Evolutionary conservation across 495 filamentous ascomycete genomes (phyloP).

Genomic region (Aspergillus biplanus): DNA sequence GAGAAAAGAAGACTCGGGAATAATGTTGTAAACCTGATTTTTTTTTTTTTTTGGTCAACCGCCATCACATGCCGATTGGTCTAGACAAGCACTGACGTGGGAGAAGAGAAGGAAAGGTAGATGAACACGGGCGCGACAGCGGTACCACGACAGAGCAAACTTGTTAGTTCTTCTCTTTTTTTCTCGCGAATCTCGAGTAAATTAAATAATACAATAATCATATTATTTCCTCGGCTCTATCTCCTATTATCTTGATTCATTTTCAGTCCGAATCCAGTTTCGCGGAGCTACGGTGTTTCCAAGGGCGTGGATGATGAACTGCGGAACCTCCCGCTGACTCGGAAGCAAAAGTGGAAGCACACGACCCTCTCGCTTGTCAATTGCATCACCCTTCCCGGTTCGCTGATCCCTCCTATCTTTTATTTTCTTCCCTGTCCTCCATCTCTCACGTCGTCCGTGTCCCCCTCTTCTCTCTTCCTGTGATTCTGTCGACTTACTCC

Average conservation of each 20-base stretch:
- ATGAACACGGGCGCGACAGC: neutral
- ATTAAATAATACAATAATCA: neutral
- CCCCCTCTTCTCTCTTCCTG: slow-evolving; percentile 17
- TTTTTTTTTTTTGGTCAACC: neutral
- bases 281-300: neutral
- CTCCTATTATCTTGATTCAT: neutral
- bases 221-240: neutral
- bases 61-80: slow-evolving; percentile 22
- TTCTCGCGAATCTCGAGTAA: neutral
- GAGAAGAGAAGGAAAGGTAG: neutral
- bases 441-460: slow-evolving; percentile 23
- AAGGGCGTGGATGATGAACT: neutral
- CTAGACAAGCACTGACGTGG: slow-evolving; percentile 18
- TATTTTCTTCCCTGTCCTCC: slow-evolving; percentile 23
- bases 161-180: no score
- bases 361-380: slow-evolving; percentile 33
- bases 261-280: neutral
- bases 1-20: no score
- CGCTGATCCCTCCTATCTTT: slow-evolving; percentile 28
- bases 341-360: slow-evolving; percentile 24
- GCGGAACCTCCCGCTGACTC: slow-evolving; percentile 17
- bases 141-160: neutral
- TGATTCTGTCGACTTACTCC: slow-evolving; percentile 20
- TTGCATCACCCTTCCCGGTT: slow-evolving; percentile 41
- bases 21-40: no score